A percentile compares a stretch with the other conserved stretches of the same genome.
Conservation (phyloP, 768 basidiomycete genomes). For the Tylopilus felleus region DNA sequence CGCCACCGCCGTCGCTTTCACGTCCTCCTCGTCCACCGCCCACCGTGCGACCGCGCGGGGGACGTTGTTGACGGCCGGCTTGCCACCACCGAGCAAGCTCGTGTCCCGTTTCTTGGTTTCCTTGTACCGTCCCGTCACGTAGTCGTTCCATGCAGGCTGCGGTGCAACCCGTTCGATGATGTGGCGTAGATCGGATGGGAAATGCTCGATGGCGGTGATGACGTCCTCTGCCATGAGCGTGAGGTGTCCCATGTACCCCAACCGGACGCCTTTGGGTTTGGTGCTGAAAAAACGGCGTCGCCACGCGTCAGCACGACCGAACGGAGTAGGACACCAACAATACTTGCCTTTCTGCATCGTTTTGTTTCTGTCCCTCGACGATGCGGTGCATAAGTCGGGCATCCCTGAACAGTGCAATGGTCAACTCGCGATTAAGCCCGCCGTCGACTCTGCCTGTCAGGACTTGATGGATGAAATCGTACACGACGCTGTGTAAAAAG, state of each 20-base stretch:
- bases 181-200: conserved; percentile 72
- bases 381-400: conserved; percentile 81
- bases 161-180: conserved; percentile 67
- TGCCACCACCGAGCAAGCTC: conserved; percentile 81
- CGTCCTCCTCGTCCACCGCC: conserved; percentile 71
- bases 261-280: conserved; percentile 71
- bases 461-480: conserved; percentile 94
- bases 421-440: conserved; percentile 83
- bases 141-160: conserved; percentile 83
- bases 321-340: not conserved
- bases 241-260: conserved; percentile 97
- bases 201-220: conserved; percentile 82
- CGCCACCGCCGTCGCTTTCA: conserved; percentile 21
- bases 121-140: conserved; percentile 78
- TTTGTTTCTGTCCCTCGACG: conserved; percentile 77
- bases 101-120: conserved; percentile 85
- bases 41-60: conserved; percentile 41
- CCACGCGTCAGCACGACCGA: conserved; percentile 3
- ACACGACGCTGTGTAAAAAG: conserved; percentile 94
- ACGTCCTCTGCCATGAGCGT: conserved; percentile 95
- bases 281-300: conserved; percentile 37
- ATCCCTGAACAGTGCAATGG: conserved; percentile 82
- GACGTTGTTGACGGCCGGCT: conserved; percentile 52
- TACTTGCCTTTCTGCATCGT: conserved; percentile 70
- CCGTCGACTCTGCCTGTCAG: conserved; percentile 82